Base-by-base conservation (phyloP, 2,329 filamentous ascomycete genomes). In the Aphanoascus verrucosus region DNA sequence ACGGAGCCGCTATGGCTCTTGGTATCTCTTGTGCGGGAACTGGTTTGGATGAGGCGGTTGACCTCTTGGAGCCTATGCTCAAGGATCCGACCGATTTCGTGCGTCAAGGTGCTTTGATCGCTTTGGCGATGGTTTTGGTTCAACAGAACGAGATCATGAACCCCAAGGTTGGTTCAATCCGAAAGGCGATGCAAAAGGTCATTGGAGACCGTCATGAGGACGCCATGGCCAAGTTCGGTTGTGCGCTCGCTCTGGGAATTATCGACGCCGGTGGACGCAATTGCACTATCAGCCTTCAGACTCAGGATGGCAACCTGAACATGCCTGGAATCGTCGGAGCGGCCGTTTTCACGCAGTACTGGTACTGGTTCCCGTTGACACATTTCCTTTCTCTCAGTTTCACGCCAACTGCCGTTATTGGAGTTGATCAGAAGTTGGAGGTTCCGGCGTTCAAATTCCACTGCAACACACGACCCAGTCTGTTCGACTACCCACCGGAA, bases 341-440 rank as follows among this genome's bases (percentile, higher is more conserved):
- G 83, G 91, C 89, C 28, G 86, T 98, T 52, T 98, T 98, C 73
- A 94, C 90, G 7, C 93, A 98, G 69, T 98, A 98, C 76, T 98
- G 93, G 93, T 98, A 98, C 76, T 98, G 93, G 93, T 98, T 98
- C 81, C 93, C 93, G 56, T 85, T 97, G 64, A 94, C 93, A 31
- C 93, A 98, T 72, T 98, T 98, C 81, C 71, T 98, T 55, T 94
- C 91, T 0, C 78, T 98, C 57, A 90, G 88, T 64, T 97, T 98
- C 72, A 89, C 88, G n/a, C 93, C 93, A 1, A 98, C 94, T 1
- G 86, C 93, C 1, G 86, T 98, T 65, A 96, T 97, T 62, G 91
- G 87, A 56, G 82, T 98, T 23, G 90, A 98, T 66, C 85, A 94
- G 65, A 88, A 96, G 65, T 79, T 98, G 12, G 88, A 96, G 63